These are phyloP conservation scores for Luffa aegyptiaca DNA, from an alignment of 306 rosid genomes.

Conservation along the genomic window DNA sequence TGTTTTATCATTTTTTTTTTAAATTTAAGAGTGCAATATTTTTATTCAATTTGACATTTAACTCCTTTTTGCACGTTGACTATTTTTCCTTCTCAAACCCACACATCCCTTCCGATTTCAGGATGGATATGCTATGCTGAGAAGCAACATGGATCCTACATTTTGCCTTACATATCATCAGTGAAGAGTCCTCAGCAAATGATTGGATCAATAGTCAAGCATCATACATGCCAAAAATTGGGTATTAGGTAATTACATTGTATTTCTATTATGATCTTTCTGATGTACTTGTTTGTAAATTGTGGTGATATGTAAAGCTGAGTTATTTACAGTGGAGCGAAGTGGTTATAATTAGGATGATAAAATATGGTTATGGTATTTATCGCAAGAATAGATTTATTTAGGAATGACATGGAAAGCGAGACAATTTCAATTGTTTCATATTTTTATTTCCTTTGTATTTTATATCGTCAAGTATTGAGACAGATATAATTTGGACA, in stretches of 20 bases:
- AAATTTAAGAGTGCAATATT: neutral
- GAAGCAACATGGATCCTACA: conserved; percentile 81
- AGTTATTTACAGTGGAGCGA: neutral
- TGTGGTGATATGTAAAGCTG: neutral
- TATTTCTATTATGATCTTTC: neutral
- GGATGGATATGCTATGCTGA: conserved; percentile 99
- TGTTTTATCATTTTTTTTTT: neutral
- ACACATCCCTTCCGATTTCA: conserved; percentile 17
- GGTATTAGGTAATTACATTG: conserved; percentile 48
- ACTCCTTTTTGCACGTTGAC: neutral
- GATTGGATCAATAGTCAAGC: conserved; percentile 70
- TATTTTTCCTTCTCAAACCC: neutral
- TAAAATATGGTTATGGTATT: neutral
- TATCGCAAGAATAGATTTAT: neutral
- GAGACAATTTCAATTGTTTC: neutral
- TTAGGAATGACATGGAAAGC: neutral
- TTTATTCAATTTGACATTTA: neutral
- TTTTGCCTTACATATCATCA: conserved; percentile 73
- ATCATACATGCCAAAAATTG: conserved; percentile 46
- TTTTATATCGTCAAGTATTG: neutral
- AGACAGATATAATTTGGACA: neutral
- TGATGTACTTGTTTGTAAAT: neutral
- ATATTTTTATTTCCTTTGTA: neutral
- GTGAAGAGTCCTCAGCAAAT: conserved; percentile 95
- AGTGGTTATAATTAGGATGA: neutral